These are phyloP conservation scores for Podospora bellae-mahoneyi DNA, from an alignment of 495 filamentous ascomycete species.

Conservation along the genomic window DNA sequence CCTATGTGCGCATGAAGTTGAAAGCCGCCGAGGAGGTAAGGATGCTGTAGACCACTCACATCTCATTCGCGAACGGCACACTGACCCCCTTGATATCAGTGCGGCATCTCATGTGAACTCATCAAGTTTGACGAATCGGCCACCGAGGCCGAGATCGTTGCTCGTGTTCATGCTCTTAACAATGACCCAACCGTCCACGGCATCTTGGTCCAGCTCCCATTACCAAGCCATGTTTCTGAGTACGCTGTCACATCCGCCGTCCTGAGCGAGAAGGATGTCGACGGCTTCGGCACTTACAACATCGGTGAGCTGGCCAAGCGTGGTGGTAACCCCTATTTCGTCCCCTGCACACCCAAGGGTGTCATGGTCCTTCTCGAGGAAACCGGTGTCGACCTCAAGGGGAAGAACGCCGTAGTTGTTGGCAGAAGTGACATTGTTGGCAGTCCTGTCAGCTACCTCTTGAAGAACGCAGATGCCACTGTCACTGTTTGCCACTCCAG, in stretches of 20 bases:
- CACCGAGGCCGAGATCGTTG: slow-evolving; percentile 80
- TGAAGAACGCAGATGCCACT: slow-evolving; percentile 93
- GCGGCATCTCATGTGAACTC: slow-evolving; percentile 82
- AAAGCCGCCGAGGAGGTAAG: slow-evolving; percentile 90
- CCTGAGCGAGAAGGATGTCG: slow-evolving; percentile 91
- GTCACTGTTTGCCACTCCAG: slow-evolving; percentile 94
- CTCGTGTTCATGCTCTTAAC: slow-evolving; percentile 76
- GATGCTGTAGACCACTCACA: slow-evolving; percentile 18
- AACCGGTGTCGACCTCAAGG: slow-evolving; percentile 74
- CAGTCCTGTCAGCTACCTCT: slow-evolving; percentile 89
- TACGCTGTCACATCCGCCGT: slow-evolving; percentile 86
- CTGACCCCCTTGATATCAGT: slow-evolving; percentile 44
- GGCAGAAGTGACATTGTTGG: slow-evolving; percentile 96
- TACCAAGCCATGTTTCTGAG: slow-evolving; percentile 86
- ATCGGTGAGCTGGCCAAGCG: slow-evolving; percentile 96
- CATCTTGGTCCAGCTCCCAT: slow-evolving; percentile 88
- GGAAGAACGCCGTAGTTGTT: slow-evolving; percentile 92
- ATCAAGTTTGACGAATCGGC: slow-evolving; percentile 77
- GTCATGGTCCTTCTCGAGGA: slow-evolving; percentile 89
- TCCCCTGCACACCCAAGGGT: slow-evolving; percentile 93
- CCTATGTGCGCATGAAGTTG: slow-evolving; percentile 99
- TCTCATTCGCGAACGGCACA: slow-evolving; percentile 8
- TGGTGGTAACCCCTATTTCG: slow-evolving; percentile 80
- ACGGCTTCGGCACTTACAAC: slow-evolving; percentile 90
- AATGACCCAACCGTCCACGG: slow-evolving; percentile 85